These are phyloP conservation scores for Juncus inflexus DNA, from an alignment of 176 grass and related monocot species.

Conservation along the genomic window DNA sequence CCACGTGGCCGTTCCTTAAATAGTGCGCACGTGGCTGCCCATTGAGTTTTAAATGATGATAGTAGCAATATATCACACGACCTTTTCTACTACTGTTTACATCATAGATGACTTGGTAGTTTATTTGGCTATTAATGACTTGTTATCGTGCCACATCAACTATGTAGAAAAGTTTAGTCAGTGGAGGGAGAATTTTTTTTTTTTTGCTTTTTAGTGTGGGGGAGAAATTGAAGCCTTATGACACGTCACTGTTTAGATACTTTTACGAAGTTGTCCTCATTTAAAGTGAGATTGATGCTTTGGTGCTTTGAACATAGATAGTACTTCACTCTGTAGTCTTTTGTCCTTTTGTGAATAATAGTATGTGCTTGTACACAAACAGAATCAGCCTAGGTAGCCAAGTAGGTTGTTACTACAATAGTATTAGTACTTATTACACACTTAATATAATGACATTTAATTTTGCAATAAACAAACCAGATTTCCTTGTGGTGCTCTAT, in stretches of 20 bases:
- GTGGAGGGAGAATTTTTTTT: neutral
- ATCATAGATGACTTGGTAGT: neutral
- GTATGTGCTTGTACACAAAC: too few relatives aligned
- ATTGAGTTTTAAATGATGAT: constrained; percentile 13
- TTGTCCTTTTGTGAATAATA: neutral
- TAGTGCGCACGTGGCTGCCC: constrained; percentile 15
- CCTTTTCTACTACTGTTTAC: constrained; percentile 2
- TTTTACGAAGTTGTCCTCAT: constrained; percentile 12
- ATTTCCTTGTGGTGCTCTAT: neutral
- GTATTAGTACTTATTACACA: neutral
- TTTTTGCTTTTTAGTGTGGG: too few relatives aligned
- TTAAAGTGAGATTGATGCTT: neutral
- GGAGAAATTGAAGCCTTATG: neutral
- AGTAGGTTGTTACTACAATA: neutral
- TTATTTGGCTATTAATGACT: neutral
- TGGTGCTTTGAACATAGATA: neutral
- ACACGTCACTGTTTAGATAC: neutral
- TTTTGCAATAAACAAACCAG: too few relatives aligned
- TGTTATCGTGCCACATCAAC: constrained; percentile 4
- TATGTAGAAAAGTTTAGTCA: neutral
- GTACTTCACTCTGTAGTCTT: neutral
- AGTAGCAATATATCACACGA: neutral
- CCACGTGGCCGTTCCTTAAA: constrained; percentile 12
- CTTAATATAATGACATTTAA: too few relatives aligned
- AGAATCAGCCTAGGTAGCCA: too few relatives aligned